Percentiles rank a stretch among this genome's conserved stretches.
phyloP scores from a whole-genome alignment of 2,329 filamentous ascomycete genomes.

The Exophiala bonariae region DNA sequence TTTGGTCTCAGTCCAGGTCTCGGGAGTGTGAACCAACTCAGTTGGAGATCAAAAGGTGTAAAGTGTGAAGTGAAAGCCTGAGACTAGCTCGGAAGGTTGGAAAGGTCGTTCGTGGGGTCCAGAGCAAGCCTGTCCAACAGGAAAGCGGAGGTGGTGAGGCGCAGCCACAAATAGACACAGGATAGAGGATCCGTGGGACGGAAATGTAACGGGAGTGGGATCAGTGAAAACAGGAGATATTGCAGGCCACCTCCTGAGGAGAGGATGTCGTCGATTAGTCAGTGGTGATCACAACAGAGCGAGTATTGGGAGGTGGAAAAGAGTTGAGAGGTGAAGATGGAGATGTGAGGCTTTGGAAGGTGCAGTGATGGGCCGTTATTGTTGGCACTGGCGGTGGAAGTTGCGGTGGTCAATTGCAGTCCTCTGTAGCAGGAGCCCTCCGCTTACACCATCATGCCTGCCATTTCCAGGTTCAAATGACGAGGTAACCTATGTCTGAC shows the following conservation, averaged over 20 bases:
- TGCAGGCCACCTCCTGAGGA: conserved; percentile 1
- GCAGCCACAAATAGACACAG: conserved; percentile 20
- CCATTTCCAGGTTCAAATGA: no score
- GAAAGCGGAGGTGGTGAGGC: conserved; percentile 19
- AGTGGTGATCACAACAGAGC: neutral
- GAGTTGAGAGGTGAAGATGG: no score
- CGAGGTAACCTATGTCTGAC: no score
- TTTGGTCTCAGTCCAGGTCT: neutral
- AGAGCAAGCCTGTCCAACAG: conserved; percentile 9
- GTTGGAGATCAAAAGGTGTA: neutral
- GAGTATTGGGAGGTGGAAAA: neutral
- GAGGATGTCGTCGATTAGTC: neutral
- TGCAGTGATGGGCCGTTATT: no score
- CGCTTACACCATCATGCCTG: no score
- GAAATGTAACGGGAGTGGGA: conserved; percentile 4
- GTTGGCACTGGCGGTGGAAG: no score
- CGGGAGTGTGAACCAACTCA: neutral
- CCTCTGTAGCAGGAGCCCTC: no score
- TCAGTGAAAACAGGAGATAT: conserved; percentile 3
- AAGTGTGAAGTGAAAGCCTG: conserved; percentile 7
- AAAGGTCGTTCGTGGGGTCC: conserved; percentile 19
- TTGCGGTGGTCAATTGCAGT: no score
- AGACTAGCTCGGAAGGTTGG: conserved; percentile 19
- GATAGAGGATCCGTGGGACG: neutral
- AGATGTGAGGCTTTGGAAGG: no score